Evolutionary conservation across 805 yeast species (phyloP), one percentile per base, ranked within the genome.

Genomic region (Saccharomycopsis sp.): DNA sequence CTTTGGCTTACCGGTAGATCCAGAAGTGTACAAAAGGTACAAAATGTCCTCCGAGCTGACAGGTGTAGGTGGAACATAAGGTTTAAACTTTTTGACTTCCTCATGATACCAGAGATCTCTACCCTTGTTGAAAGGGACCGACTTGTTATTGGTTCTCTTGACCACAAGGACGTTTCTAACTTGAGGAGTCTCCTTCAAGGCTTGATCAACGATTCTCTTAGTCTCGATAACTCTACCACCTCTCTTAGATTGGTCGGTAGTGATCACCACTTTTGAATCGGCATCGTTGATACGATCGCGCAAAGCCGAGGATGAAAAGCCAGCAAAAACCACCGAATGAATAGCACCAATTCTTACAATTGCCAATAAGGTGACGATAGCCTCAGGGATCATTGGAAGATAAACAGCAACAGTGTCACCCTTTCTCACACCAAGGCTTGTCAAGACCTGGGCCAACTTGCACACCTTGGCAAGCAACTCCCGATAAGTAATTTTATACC

Each of bases 391-490:
- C 78, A 74, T 63, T 65, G 95, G 95, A 75, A 87, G 76, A 69
- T 87, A 87, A 56, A 87, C 87, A 24, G 92, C 92, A 57, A 87
- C 91, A n/a, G 89, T 84, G 68, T 87, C 95, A 65, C 92, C 92
- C 72, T 87, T 87, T 60, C 76, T 74, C 58, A 87, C 83, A 54
- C 91, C 91, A 76, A 84, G 74, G 60, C 75, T 72, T 63, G 77
- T 74, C 69, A 87, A 77, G 40, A 83, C 84, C 64, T 85, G 88
- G 8, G 91, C 87, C 54, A 84, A 83, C 67, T 80, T 79, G 50
- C 83, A 83, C 34, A 87, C 89, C 64, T 87, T 80, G 64, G 81
- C 79, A 63, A 87, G 75, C 64, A 87, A 76, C 73, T 87, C 86
- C 50, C 85, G 85, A 69, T 79, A 87, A 23, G 91, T 82, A 65